Evolutionary conservation across 345 rosid genomes (phyloP).

Genomic region (Gossypium bickii): DNA sequence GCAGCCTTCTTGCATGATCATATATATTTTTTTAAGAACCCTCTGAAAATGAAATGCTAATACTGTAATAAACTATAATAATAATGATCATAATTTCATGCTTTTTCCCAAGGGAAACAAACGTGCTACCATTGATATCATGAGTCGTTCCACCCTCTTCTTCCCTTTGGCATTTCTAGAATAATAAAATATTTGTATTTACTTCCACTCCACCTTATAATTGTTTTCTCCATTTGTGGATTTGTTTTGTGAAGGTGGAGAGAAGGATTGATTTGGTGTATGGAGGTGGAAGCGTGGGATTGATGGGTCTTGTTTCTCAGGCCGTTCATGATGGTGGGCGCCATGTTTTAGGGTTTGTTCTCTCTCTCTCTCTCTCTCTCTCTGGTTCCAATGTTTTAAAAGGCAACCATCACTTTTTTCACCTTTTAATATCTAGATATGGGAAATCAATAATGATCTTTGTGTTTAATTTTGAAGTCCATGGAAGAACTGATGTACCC

Average conservation of each 20-base stretch:
- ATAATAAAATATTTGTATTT: too few relatives aligned
- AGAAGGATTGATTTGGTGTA: constrained; percentile 91
- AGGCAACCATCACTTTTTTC: constrained; percentile 20
- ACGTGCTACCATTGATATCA: constrained; percentile 61
- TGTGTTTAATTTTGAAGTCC: not conserved
- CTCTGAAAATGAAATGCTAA: constrained; percentile 2
- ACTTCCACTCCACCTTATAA: too few relatives aligned
- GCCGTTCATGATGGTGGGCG: constrained; percentile 99
- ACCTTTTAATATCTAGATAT: not conserved
- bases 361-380: constrained; percentile 24
- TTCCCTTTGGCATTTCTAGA: too few relatives aligned
- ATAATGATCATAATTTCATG: constrained; percentile 1
- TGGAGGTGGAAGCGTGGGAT: constrained; percentile 97
- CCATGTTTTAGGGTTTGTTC: constrained; percentile 91
- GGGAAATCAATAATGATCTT: constrained; percentile 1
- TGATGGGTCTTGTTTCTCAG: constrained; percentile 98
- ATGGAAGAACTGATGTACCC: too few relatives aligned
- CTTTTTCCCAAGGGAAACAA: constrained; percentile 33
- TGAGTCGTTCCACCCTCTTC: constrained; percentile 33
- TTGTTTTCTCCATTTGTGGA: too few relatives aligned
- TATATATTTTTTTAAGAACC: constrained; percentile 11
- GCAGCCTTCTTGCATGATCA: constrained; percentile 94
- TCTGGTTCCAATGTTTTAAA: constrained; percentile 27
- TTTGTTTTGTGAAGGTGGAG: constrained; percentile 59
- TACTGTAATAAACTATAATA: not conserved